Base-by-base conservation (phyloP, 331 rosid species). In the Malus hybrid region DNA sequence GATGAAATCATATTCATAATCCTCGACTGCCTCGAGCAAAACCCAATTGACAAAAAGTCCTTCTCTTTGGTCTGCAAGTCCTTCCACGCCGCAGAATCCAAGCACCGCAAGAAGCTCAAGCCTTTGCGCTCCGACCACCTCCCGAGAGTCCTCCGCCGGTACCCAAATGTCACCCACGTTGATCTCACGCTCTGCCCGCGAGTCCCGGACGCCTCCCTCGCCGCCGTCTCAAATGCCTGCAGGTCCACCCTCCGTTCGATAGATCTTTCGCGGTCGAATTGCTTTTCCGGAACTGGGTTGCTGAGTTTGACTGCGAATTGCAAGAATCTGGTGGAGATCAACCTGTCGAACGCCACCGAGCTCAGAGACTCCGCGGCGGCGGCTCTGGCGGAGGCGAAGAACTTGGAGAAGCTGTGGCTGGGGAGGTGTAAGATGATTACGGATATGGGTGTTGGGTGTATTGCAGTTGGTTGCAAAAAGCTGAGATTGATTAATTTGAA, bases 391-490 rank as follows among this genome's bases (percentile, higher is more conserved):
- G 89, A 88, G 77, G 96, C 96, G 3, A 86, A 36, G 87, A 94
- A 92, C 67, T 74, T 95, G 76, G 85, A 85, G 91, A 92, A 68
- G 78, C 72, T 95, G 70, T 84, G 92, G 96, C 48, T 95, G 72
- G 87, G 82, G 29, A 90, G 99, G 86, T 95, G 99, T 28, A 92
- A 82, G 77, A 6, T 71, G 76, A 78, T 95, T 5, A 95, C 97
- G 50, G 99, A 95, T 64, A 83, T 95, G 90, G 99, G 99, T 29
- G 85, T 95, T 36, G 99, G 97, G 65, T 92, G 97, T 24, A 84
- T 95, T 6, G 99, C 99, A 0, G 99, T 95, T 44, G 99, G 97
- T 6, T 95, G 99, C 30, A 82, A 82, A 68, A 92, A 92, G 76
- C 76, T 94, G 84, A 90, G 75, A 73, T 28, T 87, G 79, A 77